phyloP scores from a whole-genome alignment of 768 basidiomycete species.

The Russula ochroleuca region DNA sequence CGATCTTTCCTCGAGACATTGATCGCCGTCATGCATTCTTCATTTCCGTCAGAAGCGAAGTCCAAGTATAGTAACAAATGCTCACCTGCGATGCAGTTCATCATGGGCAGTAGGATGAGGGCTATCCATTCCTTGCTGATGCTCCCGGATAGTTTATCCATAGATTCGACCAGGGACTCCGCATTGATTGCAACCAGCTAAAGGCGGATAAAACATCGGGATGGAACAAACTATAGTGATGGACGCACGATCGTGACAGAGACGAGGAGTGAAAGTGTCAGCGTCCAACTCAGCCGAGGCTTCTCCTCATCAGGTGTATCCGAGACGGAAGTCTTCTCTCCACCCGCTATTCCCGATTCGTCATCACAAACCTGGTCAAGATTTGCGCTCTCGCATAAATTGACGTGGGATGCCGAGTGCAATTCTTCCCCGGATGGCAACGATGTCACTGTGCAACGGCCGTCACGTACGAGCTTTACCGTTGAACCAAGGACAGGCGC shows the following conservation, averaged over 20 bases:
- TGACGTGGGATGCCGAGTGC: neutral
- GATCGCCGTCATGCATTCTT: slow-evolving; percentile 86
- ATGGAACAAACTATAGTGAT: neutral
- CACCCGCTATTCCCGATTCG: slow-evolving; percentile 3
- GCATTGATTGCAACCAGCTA: slow-evolving; percentile 58
- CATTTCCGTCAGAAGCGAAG: slow-evolving; percentile 13
- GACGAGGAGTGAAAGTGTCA: slow-evolving; percentile 20
- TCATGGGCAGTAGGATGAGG: slow-evolving; percentile 81
- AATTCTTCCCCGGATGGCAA: slow-evolving; percentile 22
- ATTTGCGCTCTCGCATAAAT: slow-evolving; percentile 7
- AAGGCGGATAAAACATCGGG: neutral
- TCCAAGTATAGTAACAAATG: neutral
- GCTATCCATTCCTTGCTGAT: slow-evolving; percentile 89
- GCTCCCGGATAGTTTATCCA: slow-evolving; percentile 65
- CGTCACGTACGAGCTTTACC: slow-evolving; percentile 26
- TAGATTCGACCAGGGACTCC: slow-evolving; percentile 75
- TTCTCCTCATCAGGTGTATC: slow-evolving; percentile 11
- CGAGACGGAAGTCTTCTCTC: neutral
- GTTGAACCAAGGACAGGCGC: slow-evolving; percentile 25
- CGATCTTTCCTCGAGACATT: slow-evolving; percentile 85
- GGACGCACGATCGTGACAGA: slow-evolving; percentile 23
- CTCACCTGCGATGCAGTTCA: slow-evolving; percentile 73
- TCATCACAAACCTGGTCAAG: slow-evolving; percentile 11
- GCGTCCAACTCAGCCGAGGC: slow-evolving; percentile 23
- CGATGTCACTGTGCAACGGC: slow-evolving; percentile 21